Evolutionary conservation across 2,329 filamentous ascomycete genomes (phyloP), one percentile per base, ranked within the genome.

Genomic region (Hyphodiscus sp.): DNA sequence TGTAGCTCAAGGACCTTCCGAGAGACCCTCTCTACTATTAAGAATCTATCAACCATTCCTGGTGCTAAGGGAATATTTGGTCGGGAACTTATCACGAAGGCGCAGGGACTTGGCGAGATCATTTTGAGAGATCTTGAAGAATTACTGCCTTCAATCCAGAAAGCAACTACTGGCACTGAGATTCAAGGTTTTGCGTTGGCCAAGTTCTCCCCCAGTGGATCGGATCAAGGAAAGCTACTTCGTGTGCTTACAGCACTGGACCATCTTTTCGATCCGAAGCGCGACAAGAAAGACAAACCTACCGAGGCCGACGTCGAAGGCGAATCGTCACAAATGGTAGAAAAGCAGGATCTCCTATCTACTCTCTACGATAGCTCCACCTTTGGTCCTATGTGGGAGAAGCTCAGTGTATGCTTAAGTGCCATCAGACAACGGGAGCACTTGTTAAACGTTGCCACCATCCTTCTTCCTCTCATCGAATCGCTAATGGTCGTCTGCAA

Each of bases 401-500:
- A 91, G 71, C 76, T 99, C 46, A 96, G 94, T 68, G 84, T 87
- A 41, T 97, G 92, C 68, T 77, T 99, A 51, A 84, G 82, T 53
- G 87, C 89, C 9, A 96, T 99, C 62, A 87, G 90, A 49, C 83
- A 95, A 70, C 88, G 91, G 53, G 91, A 95, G 68, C 95, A 90
- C 68, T 94, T 97, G 85, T 83, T 97, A 66, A 96, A 95, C 65
- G 91, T 99, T 53, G 95, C 94, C 29, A 97, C 92, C 0, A 97
- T 97, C 59, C 79, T 99, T 23, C 76, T 97, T 38, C 94, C 94
- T 29, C 76, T 99, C 29, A 96, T 99, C 57, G 94, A 99, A 71
- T 90, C 91, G 6, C 77, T 99, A 57, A 99, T 99, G 94, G 94
- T 99, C 50, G 91, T 99, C 26, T 99, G 95, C 80, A 99, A 97